Evolutionary conservation across 2,329 filamentous ascomycete species (phyloP), one percentile per base, ranked within the genome.

Genomic region (Sclerotinia borealis): DNA sequence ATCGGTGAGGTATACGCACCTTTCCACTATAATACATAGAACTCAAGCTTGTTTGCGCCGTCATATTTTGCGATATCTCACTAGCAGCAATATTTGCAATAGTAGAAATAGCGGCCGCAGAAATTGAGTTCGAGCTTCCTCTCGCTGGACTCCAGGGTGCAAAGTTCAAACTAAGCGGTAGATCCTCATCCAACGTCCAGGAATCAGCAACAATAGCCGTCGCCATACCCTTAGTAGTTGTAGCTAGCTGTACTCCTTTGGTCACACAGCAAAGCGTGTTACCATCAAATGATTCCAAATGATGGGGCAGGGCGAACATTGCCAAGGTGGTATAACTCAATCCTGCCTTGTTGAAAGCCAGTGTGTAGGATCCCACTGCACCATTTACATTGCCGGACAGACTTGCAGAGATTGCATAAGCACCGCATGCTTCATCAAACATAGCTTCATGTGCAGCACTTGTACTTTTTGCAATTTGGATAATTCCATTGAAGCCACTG

Each of bases 11-110:
- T 1, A 34, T 45, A 56, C 59, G 41, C 59, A 65, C 25, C 80
- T 93, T 98, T 69, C 95, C 95, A 69, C 90, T 90, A 75, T 89
- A 97, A 76, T 98, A 98, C 86, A 96, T 93, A 43, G 92, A 96
- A 73, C 93, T 84, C 41, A 91, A 79, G 67, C 95, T 85, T 6
- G 86, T 85, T 72, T 95, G 88, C 0, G 79, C 78, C n/a, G 79
- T 76, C 76, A 97, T 91, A 73, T 92, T 83, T 75, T 95, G 88
- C 0, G 84, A 82, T 0, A 96, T 78, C 74, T 99, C 95, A 25
- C 80, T 82, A n/a, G 81, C 79, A 1, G 91, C 89, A 10, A 87
- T 79, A 1, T 81, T 78, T 41, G 79, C 77, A 63, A 96, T 88
- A 2, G 79, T 77, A 2, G 80, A 74, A 68, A 87, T 85, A 1